Evolutionary conservation across 306 rosid genomes (phyloP).

Genomic region (Astragalus membranaceus): DNA sequence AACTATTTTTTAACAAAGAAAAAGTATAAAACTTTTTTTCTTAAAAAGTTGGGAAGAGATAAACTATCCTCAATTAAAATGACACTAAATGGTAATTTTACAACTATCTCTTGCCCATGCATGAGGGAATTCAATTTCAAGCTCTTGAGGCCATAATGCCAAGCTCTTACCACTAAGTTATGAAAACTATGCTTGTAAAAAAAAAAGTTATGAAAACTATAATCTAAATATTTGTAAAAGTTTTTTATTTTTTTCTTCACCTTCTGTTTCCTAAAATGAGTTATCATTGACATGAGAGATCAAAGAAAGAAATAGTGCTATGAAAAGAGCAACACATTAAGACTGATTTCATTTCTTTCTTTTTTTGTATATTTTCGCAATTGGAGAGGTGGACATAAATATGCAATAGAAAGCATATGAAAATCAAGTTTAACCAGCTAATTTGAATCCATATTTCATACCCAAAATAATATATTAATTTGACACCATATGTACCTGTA

Average conservation of each 20-base stretch:
- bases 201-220: too few species aligned
- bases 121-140: too few species aligned
- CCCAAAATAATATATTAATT: constrained; percentile 6
- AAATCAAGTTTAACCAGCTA: constrained; percentile 1
- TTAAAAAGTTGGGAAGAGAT: too few species aligned
- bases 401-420: constrained; percentile 18
- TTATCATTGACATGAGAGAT: neutral
- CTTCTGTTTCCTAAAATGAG: constrained; percentile 1
- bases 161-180: too few species aligned
- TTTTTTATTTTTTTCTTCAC: neutral
- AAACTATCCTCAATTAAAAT: too few species aligned
- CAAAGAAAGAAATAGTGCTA: neutral
- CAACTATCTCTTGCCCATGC: too few species aligned
- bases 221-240: neutral
- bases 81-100: too few species aligned
- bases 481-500: neutral
- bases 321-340: constrained; percentile 18
- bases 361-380: neutral
- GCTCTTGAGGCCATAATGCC: too few species aligned
- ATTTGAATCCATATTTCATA: neutral
- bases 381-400: constrained; percentile 3
- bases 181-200: too few species aligned
- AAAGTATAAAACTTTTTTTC: too few species aligned
- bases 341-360: neutral
- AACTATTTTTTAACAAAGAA: too few species aligned